These are phyloP conservation scores for Penicillium sp. DNA, from an alignment of 2,329 filamentous ascomycete genomes.

Conservation along the genomic window DNA sequence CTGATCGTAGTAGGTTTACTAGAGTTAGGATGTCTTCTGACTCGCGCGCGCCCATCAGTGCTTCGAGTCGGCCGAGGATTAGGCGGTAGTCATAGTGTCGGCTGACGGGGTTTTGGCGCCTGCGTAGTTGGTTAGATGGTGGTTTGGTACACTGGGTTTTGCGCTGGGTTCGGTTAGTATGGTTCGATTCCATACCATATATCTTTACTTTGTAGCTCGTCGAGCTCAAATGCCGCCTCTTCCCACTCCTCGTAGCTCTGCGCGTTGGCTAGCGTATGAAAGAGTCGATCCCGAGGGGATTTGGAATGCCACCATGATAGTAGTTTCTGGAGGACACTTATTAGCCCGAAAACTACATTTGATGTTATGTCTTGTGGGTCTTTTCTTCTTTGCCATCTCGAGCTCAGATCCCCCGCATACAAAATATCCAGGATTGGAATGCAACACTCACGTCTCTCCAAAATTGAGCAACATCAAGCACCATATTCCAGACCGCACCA, in stretches of 20 bases:
- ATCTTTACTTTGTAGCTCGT: slow-evolving; percentile 75
- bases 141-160: not conserved
- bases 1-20: slow-evolving; percentile 76
- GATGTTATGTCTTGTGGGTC: not conserved
- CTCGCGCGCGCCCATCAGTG: slow-evolving; percentile 66
- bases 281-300: slow-evolving; percentile 63
- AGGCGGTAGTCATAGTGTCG: slow-evolving; percentile 83
- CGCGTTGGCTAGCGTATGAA: slow-evolving; percentile 63
- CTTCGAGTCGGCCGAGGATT: slow-evolving; percentile 72
- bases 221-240: slow-evolving; percentile 76
- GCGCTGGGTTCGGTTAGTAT: not conserved
- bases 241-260: slow-evolving; percentile 82
- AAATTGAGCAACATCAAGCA: slow-evolving; percentile 60
- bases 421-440: not conserved
- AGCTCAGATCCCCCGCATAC: not conserved
- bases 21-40: slow-evolving; percentile 70
- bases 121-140: slow-evolving; percentile 31
- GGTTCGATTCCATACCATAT: slow-evolving; percentile 57
- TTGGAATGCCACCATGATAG: slow-evolving; percentile 64
- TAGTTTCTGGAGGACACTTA: slow-evolving; percentile 56
- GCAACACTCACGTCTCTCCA: slow-evolving; percentile 55
- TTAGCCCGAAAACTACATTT: not conserved
- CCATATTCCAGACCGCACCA: slow-evolving; percentile 52
- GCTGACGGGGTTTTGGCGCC: slow-evolving; percentile 77
- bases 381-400: not conserved